Percentiles rank a stretch among this genome's conserved stretches.
phyloP scores from a whole-genome alignment of 2,329 filamentous ascomycete species.

The Purpureocillium lavendulum region DNA sequence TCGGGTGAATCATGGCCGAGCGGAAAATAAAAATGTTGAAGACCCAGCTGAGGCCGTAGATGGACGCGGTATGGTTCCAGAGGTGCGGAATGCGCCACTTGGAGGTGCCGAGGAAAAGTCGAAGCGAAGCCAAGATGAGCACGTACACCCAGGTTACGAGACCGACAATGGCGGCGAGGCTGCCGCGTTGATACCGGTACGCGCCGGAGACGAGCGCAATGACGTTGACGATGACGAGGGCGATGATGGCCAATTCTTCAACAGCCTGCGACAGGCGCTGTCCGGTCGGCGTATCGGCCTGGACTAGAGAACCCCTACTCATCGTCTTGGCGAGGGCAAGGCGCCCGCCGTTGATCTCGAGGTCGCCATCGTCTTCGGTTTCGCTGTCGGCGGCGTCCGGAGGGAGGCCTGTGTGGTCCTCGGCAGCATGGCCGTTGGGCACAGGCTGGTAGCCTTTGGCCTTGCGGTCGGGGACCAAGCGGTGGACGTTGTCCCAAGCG shows the following conservation, averaged over 20 bases:
- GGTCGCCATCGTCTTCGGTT: constrained; percentile 50
- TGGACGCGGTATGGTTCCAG: constrained; percentile 85
- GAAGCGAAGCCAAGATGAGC: constrained; percentile 61
- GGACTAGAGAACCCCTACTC: constrained; percentile 56
- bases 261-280: constrained; percentile 62
- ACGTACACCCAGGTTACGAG: constrained; percentile 76
- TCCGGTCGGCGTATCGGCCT: constrained; percentile 67
- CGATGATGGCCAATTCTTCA: constrained; percentile 68
- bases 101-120: constrained; percentile 58
- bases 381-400: constrained; percentile 39
- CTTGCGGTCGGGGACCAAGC: constrained; percentile 40
- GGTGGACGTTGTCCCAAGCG: constrained; percentile 45
- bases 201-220: constrained; percentile 52
- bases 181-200: constrained; percentile 46
- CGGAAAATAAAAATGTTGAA: constrained; percentile 72
- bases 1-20: constrained; percentile 72
- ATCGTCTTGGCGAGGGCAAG: constrained; percentile 51
- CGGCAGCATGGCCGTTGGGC: constrained; percentile 30
- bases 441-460: constrained; percentile 50
- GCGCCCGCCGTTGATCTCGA: constrained; percentile 49
- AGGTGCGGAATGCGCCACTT: constrained; percentile 62
- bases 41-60: constrained; percentile 80
- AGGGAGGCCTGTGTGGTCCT: constrained; percentile 44
- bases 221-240: constrained; percentile 61
- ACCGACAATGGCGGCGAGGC: constrained; percentile 54